Conservation (phyloP, 805 yeast genomes). For the Candida tammaniensis region DNA sequence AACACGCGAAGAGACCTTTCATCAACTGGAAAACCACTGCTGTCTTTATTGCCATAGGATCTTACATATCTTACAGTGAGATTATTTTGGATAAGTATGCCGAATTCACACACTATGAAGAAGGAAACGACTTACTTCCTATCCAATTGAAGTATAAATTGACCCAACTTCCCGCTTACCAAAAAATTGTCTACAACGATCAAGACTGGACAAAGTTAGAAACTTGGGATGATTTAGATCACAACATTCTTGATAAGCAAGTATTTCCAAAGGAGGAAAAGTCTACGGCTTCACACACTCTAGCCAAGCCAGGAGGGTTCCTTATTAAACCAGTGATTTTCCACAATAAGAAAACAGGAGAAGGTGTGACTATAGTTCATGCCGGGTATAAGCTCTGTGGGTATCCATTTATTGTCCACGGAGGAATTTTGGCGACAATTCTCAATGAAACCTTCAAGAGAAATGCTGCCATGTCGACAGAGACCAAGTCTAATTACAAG, state of each 20-base stretch:
- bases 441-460: constrained; percentile 73
- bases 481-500: constrained; percentile 32
- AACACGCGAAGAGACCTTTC: constrained; percentile 18
- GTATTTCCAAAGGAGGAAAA: constrained; percentile 9
- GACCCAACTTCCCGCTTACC: constrained; percentile 48
- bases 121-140: constrained; percentile 24
- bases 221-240: constrained; percentile 43
- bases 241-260: constrained; percentile 31
- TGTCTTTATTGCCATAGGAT: constrained; percentile 20
- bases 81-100: constrained; percentile 24
- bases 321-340: constrained; percentile 71
- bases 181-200: constrained; percentile 45
- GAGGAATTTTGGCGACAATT: constrained; percentile 81
- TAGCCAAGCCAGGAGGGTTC: constrained; percentile 76
- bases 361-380: constrained; percentile 67
- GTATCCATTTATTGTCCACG: constrained; percentile 84
- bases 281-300: constrained; percentile 38
- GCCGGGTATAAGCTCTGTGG: constrained; percentile 80
- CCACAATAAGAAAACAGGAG: constrained; percentile 51
- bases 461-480: constrained; percentile 40
- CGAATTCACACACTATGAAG: constrained; percentile 19
- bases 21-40: constrained; percentile 28
- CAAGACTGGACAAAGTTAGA: constrained; percentile 43
- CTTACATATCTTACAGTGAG: constrained; percentile 26
- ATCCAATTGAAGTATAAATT: constrained; percentile 47